Conservation (phyloP, 169 alveolate species). For the Plasmodium falciparum region DNA sequence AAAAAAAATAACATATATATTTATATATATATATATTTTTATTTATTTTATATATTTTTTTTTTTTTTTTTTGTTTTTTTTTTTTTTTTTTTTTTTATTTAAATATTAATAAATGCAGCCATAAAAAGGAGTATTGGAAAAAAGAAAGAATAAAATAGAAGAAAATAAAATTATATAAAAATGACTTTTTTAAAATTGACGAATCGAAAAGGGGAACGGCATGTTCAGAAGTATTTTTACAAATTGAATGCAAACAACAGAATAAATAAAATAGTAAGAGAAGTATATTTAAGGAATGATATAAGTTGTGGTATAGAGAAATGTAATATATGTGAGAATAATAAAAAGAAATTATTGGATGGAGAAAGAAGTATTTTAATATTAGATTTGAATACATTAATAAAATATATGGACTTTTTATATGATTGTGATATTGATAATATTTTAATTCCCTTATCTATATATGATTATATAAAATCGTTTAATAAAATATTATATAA, state of each 20-base stretch:
- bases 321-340: slow-evolving; percentile 72
- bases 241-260: slow-evolving; percentile 34
- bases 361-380: slow-evolving; percentile 45
- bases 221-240: slow-evolving; percentile 58
- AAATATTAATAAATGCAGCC: not conserved
- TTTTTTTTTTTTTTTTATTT: not conserved
- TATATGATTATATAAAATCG: slow-evolving; percentile 55
- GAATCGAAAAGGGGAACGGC: slow-evolving; percentile 49
- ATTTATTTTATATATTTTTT: too few relatives aligned
- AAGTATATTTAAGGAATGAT: slow-evolving; percentile 62
- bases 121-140: too few relatives aligned
- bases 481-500: slow-evolving; percentile 65
- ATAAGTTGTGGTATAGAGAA: slow-evolving; percentile 72
- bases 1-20: too few relatives aligned
- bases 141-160: too few relatives aligned
- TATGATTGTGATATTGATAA: slow-evolving; percentile 64
- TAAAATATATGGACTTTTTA: slow-evolving; percentile 66
- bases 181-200: slow-evolving; percentile 44
- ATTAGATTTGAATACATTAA: slow-evolving; percentile 39
- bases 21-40: too few relatives aligned
- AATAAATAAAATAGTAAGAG: slow-evolving; percentile 64
- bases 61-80: too few relatives aligned
- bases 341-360: slow-evolving; percentile 59
- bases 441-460: slow-evolving; percentile 54
- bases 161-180: too few relatives aligned